A percentile compares a stretch with the other conserved stretches of the same genome.
Conservation (phyloP, 2,329 filamentous ascomycete genomes). For the Exophiala lecanii-corni region DNA sequence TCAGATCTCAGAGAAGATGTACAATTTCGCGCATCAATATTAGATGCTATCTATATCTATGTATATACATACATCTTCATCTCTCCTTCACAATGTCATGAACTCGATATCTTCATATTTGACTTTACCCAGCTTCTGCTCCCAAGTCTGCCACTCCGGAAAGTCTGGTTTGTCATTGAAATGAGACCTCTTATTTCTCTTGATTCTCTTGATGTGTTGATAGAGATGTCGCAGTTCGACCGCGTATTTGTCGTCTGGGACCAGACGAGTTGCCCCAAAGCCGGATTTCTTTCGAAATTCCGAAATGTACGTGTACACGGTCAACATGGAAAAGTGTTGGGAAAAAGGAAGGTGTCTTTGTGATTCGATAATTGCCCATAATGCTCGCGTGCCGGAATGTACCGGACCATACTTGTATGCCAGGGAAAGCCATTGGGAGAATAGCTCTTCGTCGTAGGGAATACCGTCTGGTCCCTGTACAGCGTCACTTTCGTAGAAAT, state of each 20-base stretch:
- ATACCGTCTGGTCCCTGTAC: constrained; percentile 10
- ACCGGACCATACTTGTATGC: constrained; percentile 7
- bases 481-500: constrained; percentile 16
- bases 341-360: constrained; percentile 9
- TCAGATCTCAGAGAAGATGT: too few species aligned
- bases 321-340: constrained; percentile 5
- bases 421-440: constrained; percentile 19
- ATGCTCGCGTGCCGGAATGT: constrained; percentile 4
- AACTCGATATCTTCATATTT: not conserved
- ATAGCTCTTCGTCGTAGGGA: constrained; percentile 16
- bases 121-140: not conserved
- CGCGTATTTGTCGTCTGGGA: too few species aligned
- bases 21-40: too few species aligned
- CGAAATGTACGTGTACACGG: not conserved
- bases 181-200: too few species aligned
- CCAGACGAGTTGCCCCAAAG: too few species aligned
- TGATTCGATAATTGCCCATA: constrained; percentile 19
- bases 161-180: not conserved
- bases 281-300: not conserved
- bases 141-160: not conserved
- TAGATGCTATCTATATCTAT: too few species aligned
- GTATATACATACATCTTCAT: too few species aligned
- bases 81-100: not conserved
- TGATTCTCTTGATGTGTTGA: too few species aligned
- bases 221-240: too few species aligned